Base-by-base conservation (phyloP, 1,139 yeast species). In the Sugiyamaella xylanicola region DNA sequence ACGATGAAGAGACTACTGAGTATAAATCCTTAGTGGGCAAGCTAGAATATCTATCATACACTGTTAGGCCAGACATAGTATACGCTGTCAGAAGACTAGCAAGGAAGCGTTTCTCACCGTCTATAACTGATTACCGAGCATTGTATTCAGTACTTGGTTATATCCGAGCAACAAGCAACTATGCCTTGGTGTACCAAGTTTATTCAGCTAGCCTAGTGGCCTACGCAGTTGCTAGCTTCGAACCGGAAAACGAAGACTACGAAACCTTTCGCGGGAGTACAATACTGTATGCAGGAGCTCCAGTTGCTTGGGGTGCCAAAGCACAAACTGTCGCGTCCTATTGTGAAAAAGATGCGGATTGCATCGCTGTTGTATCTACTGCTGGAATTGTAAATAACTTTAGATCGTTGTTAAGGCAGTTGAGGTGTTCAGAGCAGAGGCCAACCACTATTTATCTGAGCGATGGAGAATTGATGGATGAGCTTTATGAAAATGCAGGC, bases 211-310 rank as follows among this genome's bases (percentile, higher is more conserved):
- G n/a, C n/a, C 50, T 46, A 5, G 22, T 29, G n/a, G 50, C 40
- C 8, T 46, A 27, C 19, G 21, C 50, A 4, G 47, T 11, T 46
- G 50, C 48, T 4, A 35, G 50, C 17, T 29, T 29, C 42, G 19
- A 19, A 22, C 15, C 35, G 9, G 32, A 25, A 5, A 25, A 25
- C 32, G n/a, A n/a, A n/a, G n/a, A 25, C 32, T 25, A 25, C 11
- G 9, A 5, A 25, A 7, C 11, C 32, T 5, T 7, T 11, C 5
- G 11, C 32, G 32, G 32, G 32, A 25, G 5, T 25, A 25, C 32
- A 7, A 25, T 25, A 5, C 5, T 25, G 32, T 25, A 7, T 25
- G 32, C 32, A 7, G 32, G 32, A 7, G 32, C 32, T 5, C 32
- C 32, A 5, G 32, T 25, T 25, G 32, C 32, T 11, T 25, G 32